A percentile compares a stretch with the other conserved stretches of the same genome.
These are phyloP conservation scores for Hymenoscyphus fructigenus DNA, from an alignment of 2,329 filamentous ascomycete genomes.

Conservation along the genomic window DNA sequence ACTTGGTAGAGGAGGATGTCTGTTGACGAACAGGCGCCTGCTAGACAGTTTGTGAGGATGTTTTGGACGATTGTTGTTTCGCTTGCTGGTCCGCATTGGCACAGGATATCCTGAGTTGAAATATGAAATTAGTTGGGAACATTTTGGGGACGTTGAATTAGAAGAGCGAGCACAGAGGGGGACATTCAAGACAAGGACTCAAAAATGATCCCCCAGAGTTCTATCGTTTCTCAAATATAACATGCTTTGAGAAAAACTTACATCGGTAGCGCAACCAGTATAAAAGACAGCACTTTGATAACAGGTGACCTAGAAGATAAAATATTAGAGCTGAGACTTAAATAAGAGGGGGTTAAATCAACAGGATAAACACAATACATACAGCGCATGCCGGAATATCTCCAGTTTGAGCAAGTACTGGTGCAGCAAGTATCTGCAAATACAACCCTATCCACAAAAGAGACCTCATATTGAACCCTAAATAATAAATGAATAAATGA, in stretches of 20 bases:
- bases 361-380: neutral
- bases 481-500: neutral
- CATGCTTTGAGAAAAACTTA: neutral
- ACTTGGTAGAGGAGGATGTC: conserved; percentile 3
- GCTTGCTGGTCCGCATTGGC: conserved; percentile 9
- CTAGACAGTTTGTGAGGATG: conserved; percentile 3
- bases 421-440: neutral
- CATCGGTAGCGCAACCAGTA: neutral
- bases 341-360: neutral
- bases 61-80: conserved; percentile 5
- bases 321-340: neutral
- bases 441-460: neutral
- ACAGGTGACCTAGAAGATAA: neutral
- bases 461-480: neutral
- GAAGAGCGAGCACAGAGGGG: too few relatives aligned
- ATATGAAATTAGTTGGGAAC: neutral
- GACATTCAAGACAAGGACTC: too few relatives aligned
- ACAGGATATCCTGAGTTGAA: neutral
- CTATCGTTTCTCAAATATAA: too few relatives aligned
- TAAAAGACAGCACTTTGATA: neutral
- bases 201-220: too few relatives aligned
- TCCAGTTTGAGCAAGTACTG: neutral
- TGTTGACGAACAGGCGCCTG: neutral
- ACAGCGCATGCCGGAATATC: neutral
- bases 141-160: too few relatives aligned